phyloP scores from a whole-genome alignment of 257 asterid species.

The Penstemon newberryi region DNA sequence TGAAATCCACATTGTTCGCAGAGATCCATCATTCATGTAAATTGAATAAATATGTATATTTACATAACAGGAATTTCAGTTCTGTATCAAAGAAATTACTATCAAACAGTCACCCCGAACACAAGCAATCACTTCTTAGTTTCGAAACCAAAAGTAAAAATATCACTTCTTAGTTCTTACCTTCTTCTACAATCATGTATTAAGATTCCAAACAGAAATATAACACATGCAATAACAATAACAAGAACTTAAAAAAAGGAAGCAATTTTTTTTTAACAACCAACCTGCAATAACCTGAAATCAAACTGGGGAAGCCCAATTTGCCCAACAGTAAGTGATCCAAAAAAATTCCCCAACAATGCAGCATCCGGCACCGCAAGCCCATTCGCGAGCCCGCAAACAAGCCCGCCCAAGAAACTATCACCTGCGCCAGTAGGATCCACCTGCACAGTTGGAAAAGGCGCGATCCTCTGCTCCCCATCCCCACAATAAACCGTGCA shows the following conservation, averaged over 20 bases:
- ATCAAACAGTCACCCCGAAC: not conserved
- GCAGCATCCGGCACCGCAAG: slow-evolving; percentile 83
- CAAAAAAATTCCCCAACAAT: slow-evolving; percentile 84
- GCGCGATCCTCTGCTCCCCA: slow-evolving; percentile 61
- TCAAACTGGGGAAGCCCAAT: slow-evolving; percentile 81
- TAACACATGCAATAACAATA: not conserved
- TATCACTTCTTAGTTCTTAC: not conserved
- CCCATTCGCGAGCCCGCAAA: slow-evolving; percentile 72
- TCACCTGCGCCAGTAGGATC: slow-evolving; percentile 99
- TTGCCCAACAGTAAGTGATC: slow-evolving; percentile 80
- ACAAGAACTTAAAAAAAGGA: not conserved
- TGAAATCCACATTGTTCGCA: no score
- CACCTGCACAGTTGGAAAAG: slow-evolving; percentile 75
- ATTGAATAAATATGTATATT: not conserved
- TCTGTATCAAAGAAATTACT: not conserved
- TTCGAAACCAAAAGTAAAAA: not conserved
- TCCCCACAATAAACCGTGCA: slow-evolving; percentile 60
- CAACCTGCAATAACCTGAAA: slow-evolving; percentile 70
- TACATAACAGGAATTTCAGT: slow-evolving; percentile 16
- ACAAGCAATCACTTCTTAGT: not conserved
- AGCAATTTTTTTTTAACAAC: slow-evolving; percentile 18
- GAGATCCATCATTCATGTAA: not conserved
- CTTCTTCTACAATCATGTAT: not conserved
- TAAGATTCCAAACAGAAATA: no score
- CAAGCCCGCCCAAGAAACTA: slow-evolving; percentile 90